These are phyloP conservation scores for Salix arbutifolia DNA, from an alignment of 345 rosid species.

Conservation along the genomic window DNA sequence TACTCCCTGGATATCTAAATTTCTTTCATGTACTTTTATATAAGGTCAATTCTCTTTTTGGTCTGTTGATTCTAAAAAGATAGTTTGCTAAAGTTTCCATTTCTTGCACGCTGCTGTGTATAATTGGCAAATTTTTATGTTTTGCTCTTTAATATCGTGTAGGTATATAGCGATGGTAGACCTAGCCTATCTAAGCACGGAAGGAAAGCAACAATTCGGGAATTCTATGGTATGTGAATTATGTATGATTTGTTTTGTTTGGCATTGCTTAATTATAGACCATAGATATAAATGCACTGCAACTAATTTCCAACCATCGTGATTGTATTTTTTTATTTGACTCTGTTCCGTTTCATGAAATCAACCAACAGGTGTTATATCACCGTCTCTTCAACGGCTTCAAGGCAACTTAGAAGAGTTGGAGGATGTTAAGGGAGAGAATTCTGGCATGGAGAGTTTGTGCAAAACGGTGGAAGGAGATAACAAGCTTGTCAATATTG, in stretches of 20 bases:
- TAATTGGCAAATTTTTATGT: conserved; percentile 5
- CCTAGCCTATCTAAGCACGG: conserved; percentile 50
- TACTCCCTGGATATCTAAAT: conserved; percentile 79
- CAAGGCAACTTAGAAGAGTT: conserved; percentile 49
- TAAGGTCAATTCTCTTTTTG: conserved; percentile 48
- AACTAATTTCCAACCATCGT: neutral
- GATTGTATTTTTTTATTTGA: neutral
- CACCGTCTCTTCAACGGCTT: conserved; percentile 82
- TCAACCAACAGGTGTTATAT: conserved; percentile 56
- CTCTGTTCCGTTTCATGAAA: neutral
- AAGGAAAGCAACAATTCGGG: conserved; percentile 84
- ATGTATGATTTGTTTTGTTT: neutral
- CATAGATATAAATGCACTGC: neutral
- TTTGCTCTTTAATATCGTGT: conserved; percentile 9
- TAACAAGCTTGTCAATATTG: conserved; percentile 38
- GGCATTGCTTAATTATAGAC: neutral
- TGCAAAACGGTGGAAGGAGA: conserved; percentile 46
- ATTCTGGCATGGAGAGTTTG: conserved; percentile 24
- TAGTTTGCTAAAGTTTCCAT: neutral
- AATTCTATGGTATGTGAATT: conserved; percentile 64
- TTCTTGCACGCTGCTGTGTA: neutral
- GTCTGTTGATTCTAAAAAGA: conserved; percentile 5
- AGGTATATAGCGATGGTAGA: conserved; percentile 67
- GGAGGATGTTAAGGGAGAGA: conserved; percentile 28
- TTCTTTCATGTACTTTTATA: conserved; percentile 77